Evolutionary conservation across 768 basidiomycete species (phyloP).

Genomic region (Cyclocybe aegerita): DNA sequence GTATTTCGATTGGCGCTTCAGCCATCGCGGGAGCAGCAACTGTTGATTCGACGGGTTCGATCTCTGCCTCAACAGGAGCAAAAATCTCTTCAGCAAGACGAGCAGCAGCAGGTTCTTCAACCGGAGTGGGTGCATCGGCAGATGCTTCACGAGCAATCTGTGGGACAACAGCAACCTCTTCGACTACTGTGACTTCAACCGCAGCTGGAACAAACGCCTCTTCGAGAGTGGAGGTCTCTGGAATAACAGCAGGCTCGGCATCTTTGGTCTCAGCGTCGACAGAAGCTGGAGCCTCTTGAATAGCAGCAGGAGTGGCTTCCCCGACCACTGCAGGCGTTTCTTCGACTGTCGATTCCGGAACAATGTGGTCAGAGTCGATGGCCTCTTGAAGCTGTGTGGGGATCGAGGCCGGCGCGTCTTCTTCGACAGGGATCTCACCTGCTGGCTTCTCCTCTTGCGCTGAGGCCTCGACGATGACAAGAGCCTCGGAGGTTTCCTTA

Average conservation of each 20-base stretch:
- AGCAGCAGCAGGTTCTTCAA: no score
- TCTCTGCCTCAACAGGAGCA: no score
- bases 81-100: no score
- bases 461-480: background rate
- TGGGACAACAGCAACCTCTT: constrained; percentile 9
- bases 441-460: background rate
- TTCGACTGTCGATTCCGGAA: no score
- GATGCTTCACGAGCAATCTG: no score
- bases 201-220: background rate
- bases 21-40: no score
- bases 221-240: constrained; percentile 1
- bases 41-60: no score
- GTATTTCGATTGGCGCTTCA: no score
- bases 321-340: constrained; percentile 6
- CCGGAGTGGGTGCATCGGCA: no score
- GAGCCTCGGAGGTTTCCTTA: background rate
- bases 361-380: background rate
- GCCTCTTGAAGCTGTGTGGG: background rate
- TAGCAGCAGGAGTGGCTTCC: background rate
- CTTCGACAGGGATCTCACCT: constrained; percentile 1
- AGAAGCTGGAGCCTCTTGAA: background rate
- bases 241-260: background rate
- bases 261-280: constrained; percentile 7
- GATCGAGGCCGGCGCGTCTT: background rate
- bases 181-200: background rate